Conservation (phyloP, 108 stramenopile genomes). For the Bacterosira constricta region DNA sequence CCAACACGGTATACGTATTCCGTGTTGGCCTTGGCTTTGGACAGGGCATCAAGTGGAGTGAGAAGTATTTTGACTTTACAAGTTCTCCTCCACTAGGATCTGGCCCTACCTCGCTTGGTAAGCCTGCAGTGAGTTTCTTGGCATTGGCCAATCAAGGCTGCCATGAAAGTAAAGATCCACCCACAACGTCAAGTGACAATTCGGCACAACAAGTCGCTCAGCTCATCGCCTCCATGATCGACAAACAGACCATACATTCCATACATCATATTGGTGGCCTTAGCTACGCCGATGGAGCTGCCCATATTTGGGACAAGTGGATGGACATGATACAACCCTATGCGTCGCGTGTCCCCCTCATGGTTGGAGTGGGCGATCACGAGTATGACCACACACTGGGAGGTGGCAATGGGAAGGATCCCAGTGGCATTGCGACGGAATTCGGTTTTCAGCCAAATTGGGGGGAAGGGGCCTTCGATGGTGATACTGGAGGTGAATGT, state of each 20-base stretch:
- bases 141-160: slow-evolving; percentile 77
- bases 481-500: slow-evolving; percentile 79
- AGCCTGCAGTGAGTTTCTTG: slow-evolving; percentile 52
- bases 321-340: slow-evolving; percentile 73
- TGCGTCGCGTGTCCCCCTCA: slow-evolving; percentile 68
- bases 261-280: slow-evolving; percentile 81
- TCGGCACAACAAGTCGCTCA: slow-evolving; percentile 40
- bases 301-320: slow-evolving; percentile 80
- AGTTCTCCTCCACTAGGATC: slow-evolving; percentile 23
- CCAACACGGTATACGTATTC: slow-evolving; percentile 59
- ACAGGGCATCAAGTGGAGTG: slow-evolving; percentile 41
- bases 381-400: slow-evolving; percentile 82
- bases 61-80: slow-evolving; percentile 19
- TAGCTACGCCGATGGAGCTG: slow-evolving; percentile 66
- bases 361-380: slow-evolving; percentile 87
- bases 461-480: slow-evolving; percentile 57
- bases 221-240: slow-evolving; percentile 13
- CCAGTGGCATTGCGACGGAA: slow-evolving; percentile 47
- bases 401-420: slow-evolving; percentile 65
- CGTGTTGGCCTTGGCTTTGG: slow-evolving; percentile 53
- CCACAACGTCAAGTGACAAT: slow-evolving; percentile 19
- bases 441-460: slow-evolving; percentile 63
- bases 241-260: slow-evolving; percentile 29
- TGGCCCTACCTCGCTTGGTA: background rate
- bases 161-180: slow-evolving; percentile 2